Conservation (phyloP, 345 rosid genomes). For the Populus euphratica region DNA sequence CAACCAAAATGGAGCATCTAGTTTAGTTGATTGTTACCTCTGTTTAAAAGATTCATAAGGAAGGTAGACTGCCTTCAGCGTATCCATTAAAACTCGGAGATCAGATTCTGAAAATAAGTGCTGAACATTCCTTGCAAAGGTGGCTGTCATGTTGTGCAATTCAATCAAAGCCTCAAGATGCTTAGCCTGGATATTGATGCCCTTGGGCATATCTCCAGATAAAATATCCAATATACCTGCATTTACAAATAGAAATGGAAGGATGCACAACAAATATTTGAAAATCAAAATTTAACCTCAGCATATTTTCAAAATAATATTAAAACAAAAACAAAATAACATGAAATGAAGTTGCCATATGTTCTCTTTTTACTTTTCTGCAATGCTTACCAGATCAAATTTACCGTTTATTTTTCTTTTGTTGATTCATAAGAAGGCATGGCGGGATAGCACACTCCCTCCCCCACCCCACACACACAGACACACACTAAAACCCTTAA, state of each 20-base stretch:
- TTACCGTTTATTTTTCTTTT: no score
- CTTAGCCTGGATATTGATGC: conserved; percentile 78
- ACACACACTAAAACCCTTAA: no score
- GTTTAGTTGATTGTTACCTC: conserved; percentile 45
- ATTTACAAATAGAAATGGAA: conserved; percentile 17
- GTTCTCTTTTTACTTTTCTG: no score
- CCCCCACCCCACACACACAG: no score
- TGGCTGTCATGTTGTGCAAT: conserved; percentile 79
- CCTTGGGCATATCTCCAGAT: conserved; percentile 94
- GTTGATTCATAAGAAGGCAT: no score
- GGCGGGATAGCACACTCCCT: no score
- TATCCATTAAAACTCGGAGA: conserved; percentile 65
- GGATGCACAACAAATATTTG: background rate
- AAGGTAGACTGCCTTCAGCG: conserved; percentile 78
- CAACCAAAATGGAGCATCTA: conserved; percentile 1
- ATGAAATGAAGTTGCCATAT: background rate
- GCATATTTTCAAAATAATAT: background rate
- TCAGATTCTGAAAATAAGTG: conserved; percentile 88
- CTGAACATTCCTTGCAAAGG: conserved; percentile 84
- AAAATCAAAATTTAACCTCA: background rate
- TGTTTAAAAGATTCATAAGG: conserved; percentile 89
- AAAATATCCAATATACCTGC: conserved; percentile 81
- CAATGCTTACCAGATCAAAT: no score
- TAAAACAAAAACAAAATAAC: background rate
- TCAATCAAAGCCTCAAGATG: conserved; percentile 92